Conservation (phyloP, 1,284 basidiomycete genomes). For the Sutorius eximius region DNA sequence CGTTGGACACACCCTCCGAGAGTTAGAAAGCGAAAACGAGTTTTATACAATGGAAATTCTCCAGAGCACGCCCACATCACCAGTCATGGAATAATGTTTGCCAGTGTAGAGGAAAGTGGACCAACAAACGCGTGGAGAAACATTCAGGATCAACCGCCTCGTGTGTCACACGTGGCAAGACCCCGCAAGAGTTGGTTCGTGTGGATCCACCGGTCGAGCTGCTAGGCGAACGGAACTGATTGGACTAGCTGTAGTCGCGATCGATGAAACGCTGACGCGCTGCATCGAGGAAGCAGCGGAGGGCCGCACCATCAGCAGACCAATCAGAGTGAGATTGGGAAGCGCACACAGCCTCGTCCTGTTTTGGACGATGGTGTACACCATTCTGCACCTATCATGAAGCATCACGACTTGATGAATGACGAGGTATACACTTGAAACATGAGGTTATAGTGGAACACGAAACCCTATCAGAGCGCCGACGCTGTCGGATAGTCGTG, state of each 20-base stretch:
- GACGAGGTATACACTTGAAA: neutral
- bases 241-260: constrained; percentile 1
- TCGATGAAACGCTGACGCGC: neutral
- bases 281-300: neutral
- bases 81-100: constrained; percentile 4
- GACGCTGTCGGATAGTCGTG: too few relatives aligned
- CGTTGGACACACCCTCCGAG: neutral
- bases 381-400: neutral
- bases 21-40: neutral
- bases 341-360: neutral
- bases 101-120: neutral
- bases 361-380: neutral
- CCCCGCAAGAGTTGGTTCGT: neutral
- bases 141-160: constrained; percentile 12
- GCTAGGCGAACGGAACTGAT: neutral
- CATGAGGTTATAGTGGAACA: neutral
- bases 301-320: neutral
- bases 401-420: neutral
- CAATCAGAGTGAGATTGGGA: neutral
- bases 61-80: constrained; percentile 9
- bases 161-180: constrained; percentile 13
- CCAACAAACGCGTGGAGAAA: constrained; percentile 12
- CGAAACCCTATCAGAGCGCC: neutral
- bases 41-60: constrained; percentile 1
- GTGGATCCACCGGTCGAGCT: neutral